Conservation (phyloP, 768 basidiomycete genomes). For the Tubosaeta sp. region DNA sequence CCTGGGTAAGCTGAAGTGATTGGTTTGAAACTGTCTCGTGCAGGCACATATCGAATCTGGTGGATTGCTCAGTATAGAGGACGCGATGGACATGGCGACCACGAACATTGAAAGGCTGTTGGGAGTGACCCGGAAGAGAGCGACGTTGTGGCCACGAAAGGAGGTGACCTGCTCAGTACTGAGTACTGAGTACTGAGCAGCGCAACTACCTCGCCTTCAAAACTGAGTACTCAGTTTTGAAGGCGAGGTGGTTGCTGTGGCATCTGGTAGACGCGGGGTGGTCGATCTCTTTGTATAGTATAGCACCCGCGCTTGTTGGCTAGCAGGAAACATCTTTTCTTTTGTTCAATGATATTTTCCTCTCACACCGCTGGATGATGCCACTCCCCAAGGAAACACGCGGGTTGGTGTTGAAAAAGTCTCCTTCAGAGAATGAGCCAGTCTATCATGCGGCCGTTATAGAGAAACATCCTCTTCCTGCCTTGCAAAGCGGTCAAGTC, state of each 20-base stretch:
- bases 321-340: neutral
- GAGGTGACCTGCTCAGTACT: constrained; percentile 38
- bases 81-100: constrained; percentile 39
- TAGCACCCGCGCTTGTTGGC: neutral
- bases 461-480: constrained; percentile 45
- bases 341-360: neutral
- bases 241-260: constrained; percentile 41
- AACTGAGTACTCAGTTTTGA: constrained; percentile 43
- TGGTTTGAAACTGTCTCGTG: neutral
- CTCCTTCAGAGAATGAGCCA: constrained; percentile 36
- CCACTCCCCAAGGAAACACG: constrained; percentile 41
- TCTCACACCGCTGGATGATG: neutral
- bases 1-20: constrained; percentile 77
- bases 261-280: constrained; percentile 31
- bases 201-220: constrained; percentile 43
- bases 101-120: constrained; percentile 41
- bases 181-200: no score
- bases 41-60: constrained; percentile 34
- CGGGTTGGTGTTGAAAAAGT: constrained; percentile 46
- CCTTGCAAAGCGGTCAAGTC: constrained; percentile 52
- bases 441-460: constrained; percentile 56
- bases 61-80: constrained; percentile 36
- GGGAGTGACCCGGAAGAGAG: constrained; percentile 27
- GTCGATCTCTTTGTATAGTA: constrained; percentile 35
- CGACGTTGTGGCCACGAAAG: constrained; percentile 40